Conservation (phyloP, 1,139 yeast genomes). For the Yamadazyma siamensis region DNA sequence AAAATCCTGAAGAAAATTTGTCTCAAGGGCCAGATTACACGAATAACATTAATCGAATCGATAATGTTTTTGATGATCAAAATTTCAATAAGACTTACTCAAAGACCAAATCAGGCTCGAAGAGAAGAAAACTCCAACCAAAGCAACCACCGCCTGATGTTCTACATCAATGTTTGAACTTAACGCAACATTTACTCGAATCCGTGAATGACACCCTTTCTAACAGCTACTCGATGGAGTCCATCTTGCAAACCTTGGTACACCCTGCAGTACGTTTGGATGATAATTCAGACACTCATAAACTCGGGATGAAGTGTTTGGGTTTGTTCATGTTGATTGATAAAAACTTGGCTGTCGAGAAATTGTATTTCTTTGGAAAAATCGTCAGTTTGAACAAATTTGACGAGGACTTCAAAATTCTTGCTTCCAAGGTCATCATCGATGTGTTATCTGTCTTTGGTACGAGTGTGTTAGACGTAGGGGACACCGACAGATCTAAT, state of each 20-base stretch:
- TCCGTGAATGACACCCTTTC: conserved; percentile 62
- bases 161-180: conserved; percentile 61
- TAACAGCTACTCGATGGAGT: conserved; percentile 64
- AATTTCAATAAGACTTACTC: conserved; percentile 11
- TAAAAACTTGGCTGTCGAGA: conserved; percentile 56
- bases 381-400: conserved; percentile 47
- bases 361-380: conserved; percentile 59
- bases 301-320: conserved; percentile 69
- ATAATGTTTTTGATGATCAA: conserved; percentile 14
- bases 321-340: conserved; percentile 81
- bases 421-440: conserved; percentile 67
- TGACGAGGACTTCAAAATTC: conserved; percentile 56
- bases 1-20: conserved; percentile 18
- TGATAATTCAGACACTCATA: conserved; percentile 55
- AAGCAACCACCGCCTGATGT: conserved; percentile 46
- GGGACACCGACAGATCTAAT: conserved; percentile 16
- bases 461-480: conserved; percentile 51
- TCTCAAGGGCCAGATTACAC: conserved; percentile 21
- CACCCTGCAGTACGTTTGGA: conserved; percentile 73
- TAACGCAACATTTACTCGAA: conserved; percentile 71
- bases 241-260: conserved; percentile 73
- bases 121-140: conserved; percentile 35
- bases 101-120: conserved; percentile 11
- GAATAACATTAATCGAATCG: conserved; percentile 18
- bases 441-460: conserved; percentile 83